Evolutionary conservation across 2,329 filamentous ascomycete species (phyloP), one percentile per base, ranked within the genome.

Genomic region (Fusarium nanum): DNA sequence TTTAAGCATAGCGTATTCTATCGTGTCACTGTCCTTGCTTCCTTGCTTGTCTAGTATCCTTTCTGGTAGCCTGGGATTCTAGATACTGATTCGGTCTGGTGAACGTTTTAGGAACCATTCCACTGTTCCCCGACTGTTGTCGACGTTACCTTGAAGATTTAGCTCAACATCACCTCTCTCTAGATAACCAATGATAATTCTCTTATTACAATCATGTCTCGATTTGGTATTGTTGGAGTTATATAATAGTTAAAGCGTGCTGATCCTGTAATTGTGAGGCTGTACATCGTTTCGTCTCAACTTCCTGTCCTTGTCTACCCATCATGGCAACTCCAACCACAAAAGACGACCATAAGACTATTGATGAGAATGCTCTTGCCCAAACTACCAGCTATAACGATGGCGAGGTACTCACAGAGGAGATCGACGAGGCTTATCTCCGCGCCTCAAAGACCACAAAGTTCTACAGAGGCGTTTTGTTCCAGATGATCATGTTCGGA

Each of bases 221-320:
- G 14, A 12, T 44, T 23, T 9, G 20, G 5, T 16, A 9, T 16
- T 10, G 11, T 16, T 30, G 20, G 18, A 3, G 1, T 16, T 45
- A 2, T 22, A 20, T 11, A 16, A 10, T 11, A 23, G 5, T 22
- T 7, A 1, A 20, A 14, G 2, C 1, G 2, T 14, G 20, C 10
- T 3, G 2, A 3, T 12, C 32, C 40, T 6, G 2, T 0, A 9
- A 16, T 9, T 6, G 13, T 22, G 9, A 18, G 8, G 7, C 9
- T 40, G 7, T 8, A 6, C n/a, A 54, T 44, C 10, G 11, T 20
- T n/a, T 28, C 27, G 25, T 12, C 23, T 6, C 7, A 20, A 37
- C 1, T 13, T 2, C 16, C 3, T 11, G 20, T 10, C n/a, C 32
- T 16, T n/a, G 6, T n/a, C 14, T 3, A n/a, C 5, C 0, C 9